phyloP scores from a whole-genome alignment of 768 basidiomycete species.

The Suillus decipiens region DNA sequence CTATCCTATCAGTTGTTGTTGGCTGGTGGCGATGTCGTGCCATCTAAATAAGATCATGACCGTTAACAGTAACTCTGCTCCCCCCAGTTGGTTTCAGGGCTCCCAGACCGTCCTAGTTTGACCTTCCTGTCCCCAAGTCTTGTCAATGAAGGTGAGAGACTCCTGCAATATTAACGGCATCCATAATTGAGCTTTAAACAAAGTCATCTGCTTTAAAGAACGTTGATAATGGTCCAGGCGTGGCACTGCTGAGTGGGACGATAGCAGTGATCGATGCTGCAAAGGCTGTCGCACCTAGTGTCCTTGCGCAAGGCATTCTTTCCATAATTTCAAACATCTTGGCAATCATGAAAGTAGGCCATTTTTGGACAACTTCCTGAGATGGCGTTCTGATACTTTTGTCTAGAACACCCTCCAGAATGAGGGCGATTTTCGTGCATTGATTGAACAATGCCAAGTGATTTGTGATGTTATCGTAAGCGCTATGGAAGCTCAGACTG shows the following conservation, averaged over 20 bases:
- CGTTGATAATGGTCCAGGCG: background rate
- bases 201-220: background rate
- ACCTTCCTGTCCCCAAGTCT: constrained; percentile 2
- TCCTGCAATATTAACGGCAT: background rate
- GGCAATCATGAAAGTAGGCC: background rate
- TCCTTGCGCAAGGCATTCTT: background rate
- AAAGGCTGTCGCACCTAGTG: background rate
- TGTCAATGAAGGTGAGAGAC: constrained; percentile 3
- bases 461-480: background rate
- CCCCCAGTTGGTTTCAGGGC: background rate
- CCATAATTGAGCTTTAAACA: background rate
- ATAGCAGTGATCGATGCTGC: background rate
- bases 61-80: background rate
- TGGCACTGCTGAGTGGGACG: background rate
- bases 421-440: background rate
- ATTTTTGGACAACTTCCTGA: background rate
- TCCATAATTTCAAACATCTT: background rate
- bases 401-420: background rate
- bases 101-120: background rate
- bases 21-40: background rate
- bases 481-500: background rate
- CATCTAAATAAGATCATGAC: constrained; percentile 1
- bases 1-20: background rate
- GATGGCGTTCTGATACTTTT: background rate
- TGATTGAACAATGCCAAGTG: background rate